phyloP scores from a whole-genome alignment of 2,329 filamentous ascomycete species.

The Tolypocladium capitatum region DNA sequence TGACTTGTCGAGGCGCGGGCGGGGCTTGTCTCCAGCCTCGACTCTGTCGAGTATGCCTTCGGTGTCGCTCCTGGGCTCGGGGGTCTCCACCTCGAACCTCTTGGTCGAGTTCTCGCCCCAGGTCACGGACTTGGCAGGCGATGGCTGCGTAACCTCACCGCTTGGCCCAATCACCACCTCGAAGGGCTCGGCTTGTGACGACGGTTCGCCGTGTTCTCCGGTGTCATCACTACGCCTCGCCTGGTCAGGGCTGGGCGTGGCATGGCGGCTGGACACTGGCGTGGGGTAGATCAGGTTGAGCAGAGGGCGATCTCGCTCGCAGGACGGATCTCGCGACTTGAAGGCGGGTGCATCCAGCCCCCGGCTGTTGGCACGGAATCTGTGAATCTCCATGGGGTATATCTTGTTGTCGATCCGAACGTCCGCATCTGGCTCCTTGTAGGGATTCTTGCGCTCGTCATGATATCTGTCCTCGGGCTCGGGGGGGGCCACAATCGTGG shows the following conservation, averaged over 20 bases:
- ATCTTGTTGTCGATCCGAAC: conserved; percentile 47
- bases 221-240: background rate
- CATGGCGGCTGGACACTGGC: conserved; percentile 26
- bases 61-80: conserved; percentile 26
- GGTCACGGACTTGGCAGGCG: conserved; percentile 43
- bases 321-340: conserved; percentile 36
- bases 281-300: conserved; percentile 50
- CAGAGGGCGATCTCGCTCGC: conserved; percentile 41
- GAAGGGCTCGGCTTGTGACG: conserved; percentile 12
- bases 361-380: conserved; percentile 17
- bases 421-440: conserved; percentile 49
- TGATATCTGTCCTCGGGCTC: conserved; percentile 29
- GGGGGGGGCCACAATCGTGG: conserved; percentile 42
- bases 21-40: conserved; percentile 15
- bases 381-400: conserved; percentile 35
- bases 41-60: conserved; percentile 14
- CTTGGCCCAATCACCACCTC: conserved; percentile 25
- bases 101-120: conserved; percentile 55
- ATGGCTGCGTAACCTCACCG: conserved; percentile 27
- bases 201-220: background rate
- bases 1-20: conserved; percentile 23
- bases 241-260: conserved; percentile 27
- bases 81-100: conserved; percentile 48
- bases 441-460: conserved; percentile 30
- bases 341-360: conserved; percentile 20